phyloP scores from a whole-genome alignment of 768 basidiomycete species.

The Lentinula sp. region DNA sequence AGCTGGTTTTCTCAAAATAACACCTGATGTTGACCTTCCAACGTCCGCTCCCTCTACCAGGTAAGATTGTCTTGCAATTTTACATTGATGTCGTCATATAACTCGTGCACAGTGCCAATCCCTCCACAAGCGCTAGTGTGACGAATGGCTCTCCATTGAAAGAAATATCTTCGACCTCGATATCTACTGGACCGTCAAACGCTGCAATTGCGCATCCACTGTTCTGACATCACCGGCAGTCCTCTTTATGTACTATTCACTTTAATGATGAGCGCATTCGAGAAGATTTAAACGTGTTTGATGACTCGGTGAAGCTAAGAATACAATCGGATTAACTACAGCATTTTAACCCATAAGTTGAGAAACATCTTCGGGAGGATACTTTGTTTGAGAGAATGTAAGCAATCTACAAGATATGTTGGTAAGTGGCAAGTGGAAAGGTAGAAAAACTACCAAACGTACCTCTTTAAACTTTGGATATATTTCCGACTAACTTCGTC shows the following conservation, averaged over 20 bases:
- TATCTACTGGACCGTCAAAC: not conserved
- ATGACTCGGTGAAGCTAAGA: not conserved
- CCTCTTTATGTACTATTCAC: no score
- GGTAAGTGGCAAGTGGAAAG: not conserved
- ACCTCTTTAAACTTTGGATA: slow-evolving; percentile 96
- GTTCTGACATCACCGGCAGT: not conserved
- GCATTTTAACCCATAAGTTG: slow-evolving; percentile 78
- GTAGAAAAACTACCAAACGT: slow-evolving; percentile 11
- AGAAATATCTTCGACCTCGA: not conserved
- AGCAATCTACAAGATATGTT: slow-evolving; percentile 52
- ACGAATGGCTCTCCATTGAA: not conserved
- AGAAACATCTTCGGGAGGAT: slow-evolving; percentile 88
- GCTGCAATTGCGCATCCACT: not conserved
- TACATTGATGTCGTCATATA: not conserved
- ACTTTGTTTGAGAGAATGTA: slow-evolving; percentile 94
- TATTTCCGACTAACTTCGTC: slow-evolving; percentile 99
- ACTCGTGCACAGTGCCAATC: not conserved
- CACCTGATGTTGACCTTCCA: slow-evolving; percentile 33
- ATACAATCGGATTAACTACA: not conserved
- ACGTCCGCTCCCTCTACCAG: slow-evolving; percentile 19
- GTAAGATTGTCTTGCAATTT: not conserved
- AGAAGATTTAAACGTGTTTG: no score
- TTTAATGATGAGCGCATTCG: no score
- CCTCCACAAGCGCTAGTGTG: not conserved
- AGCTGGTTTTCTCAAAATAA: slow-evolving; percentile 74